These are phyloP conservation scores for Boletus semigastroideus DNA, from an alignment of 1,284 basidiomycete genomes.

Conservation along the genomic window DNA sequence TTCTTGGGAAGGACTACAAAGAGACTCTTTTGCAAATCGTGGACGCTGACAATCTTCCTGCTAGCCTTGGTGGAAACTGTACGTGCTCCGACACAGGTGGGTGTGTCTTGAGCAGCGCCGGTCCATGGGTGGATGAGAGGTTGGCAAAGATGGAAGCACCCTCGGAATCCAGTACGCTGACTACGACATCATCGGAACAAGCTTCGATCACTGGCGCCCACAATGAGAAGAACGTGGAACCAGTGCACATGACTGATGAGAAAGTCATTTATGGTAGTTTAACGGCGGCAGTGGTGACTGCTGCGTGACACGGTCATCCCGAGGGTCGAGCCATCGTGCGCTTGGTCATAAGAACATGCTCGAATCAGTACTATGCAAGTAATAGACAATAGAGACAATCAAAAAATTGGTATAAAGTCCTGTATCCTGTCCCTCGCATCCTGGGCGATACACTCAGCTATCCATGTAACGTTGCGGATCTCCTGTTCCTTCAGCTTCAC, in stretches of 20 bases:
- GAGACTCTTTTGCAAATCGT: conserved; percentile 54
- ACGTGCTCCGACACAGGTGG: conserved; percentile 54
- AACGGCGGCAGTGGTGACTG: background rate
- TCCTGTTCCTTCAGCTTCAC: conserved; percentile 99
- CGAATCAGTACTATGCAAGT: conserved; percentile 6
- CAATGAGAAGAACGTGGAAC: background rate
- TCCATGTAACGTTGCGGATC: conserved; percentile 96
- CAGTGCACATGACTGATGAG: conserved; percentile 4
- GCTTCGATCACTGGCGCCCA: conserved; percentile 8
- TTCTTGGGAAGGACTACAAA: conserved; percentile 59
- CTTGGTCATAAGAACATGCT: background rate
- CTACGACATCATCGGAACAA: conserved; percentile 2
- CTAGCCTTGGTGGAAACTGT: conserved; percentile 48
- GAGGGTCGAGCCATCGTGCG: background rate
- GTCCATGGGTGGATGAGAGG: conserved; percentile 68
- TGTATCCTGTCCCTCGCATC: conserved; percentile 91
- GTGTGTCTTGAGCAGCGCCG: conserved; percentile 59
- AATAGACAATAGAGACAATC: conserved; percentile 20
- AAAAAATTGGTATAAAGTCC: conserved; percentile 89
- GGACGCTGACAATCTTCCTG: conserved; percentile 52
- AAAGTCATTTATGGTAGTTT: conserved; percentile 6
- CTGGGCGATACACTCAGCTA: conserved; percentile 96
- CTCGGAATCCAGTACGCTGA: conserved; percentile 1
- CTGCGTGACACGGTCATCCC: conserved; percentile 7
- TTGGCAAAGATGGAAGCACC: conserved; percentile 35